phyloP scores from a whole-genome alignment of 2,329 filamentous ascomycete species.

The Penicillium sp. region DNA sequence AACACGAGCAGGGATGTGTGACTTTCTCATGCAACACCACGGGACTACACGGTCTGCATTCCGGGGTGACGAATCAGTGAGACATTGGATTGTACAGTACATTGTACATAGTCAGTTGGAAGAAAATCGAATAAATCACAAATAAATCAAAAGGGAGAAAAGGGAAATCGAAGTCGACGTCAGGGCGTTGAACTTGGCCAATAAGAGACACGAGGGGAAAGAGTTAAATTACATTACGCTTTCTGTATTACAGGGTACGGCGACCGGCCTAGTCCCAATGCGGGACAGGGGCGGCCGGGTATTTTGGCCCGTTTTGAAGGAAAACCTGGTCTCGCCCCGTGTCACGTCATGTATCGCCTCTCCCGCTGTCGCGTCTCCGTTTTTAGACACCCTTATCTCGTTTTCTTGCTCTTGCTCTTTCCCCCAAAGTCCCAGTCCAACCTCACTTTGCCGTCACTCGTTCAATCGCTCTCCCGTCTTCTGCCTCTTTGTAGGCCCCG shows the following conservation, averaged over 20 bases:
- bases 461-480: slow-evolving; percentile 3
- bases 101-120: too few species aligned
- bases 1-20: slow-evolving; percentile 3
- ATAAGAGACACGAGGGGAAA: background rate
- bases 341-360: slow-evolving; percentile 18
- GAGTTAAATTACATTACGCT: background rate
- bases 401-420: slow-evolving; percentile 4
- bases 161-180: background rate
- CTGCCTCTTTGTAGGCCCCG: background rate
- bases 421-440: background rate
- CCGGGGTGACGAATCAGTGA: slow-evolving; percentile 18
- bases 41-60: slow-evolving; percentile 7
- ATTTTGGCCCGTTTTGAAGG: background rate
- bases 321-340: slow-evolving; percentile 11
- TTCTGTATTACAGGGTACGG: slow-evolving; percentile 8
- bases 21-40: slow-evolving; percentile 5
- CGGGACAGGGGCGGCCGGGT: background rate
- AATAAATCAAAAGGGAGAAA: background rate
- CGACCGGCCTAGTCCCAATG: slow-evolving; percentile 12
- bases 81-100: slow-evolving; percentile 2
- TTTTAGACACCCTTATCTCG: slow-evolving; percentile 22
- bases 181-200: background rate
- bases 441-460: slow-evolving; percentile 11
- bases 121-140: background rate
- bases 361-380: slow-evolving; percentile 22